These are phyloP conservation scores for Rachicladosporium sp. DNA, from an alignment of 2,329 filamentous ascomycete genomes.

Conservation along the genomic window DNA sequence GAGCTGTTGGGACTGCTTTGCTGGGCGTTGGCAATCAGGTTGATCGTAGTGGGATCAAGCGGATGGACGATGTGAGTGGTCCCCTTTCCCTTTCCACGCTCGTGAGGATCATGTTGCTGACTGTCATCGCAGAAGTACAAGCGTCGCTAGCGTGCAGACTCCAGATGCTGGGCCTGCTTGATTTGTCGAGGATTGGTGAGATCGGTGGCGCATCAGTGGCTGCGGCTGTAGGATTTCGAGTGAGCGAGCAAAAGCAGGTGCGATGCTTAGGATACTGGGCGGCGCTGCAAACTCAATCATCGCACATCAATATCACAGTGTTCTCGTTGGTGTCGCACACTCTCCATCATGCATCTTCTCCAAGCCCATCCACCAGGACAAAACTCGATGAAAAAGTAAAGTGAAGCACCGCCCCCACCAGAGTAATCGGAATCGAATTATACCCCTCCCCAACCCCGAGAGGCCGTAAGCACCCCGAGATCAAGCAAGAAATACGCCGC, in stretches of 20 bases:
- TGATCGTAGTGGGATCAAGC: conserved; percentile 67
- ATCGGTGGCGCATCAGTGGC: too few relatives aligned
- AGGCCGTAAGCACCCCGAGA: too few relatives aligned
- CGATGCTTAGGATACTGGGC: too few relatives aligned
- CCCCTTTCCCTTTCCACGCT: conserved; percentile 1
- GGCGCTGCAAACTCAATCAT: too few relatives aligned
- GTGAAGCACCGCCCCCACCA: conserved; percentile 66
- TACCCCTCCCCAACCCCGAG: conserved; percentile 30
- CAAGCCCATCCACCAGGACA: too few relatives aligned
- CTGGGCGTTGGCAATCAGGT: conserved; percentile 86
- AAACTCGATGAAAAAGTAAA: conserved; percentile 27
- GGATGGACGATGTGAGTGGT: conserved; percentile 70
- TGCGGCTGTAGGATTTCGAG: too few relatives aligned
- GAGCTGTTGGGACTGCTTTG: conserved; percentile 77
- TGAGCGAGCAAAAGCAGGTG: too few relatives aligned
- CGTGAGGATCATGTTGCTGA: conserved; percentile 8
- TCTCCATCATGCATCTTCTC: too few relatives aligned
- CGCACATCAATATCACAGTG: too few relatives aligned
- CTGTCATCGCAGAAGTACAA: conserved; percentile 22
- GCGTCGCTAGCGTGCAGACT: conserved; percentile 7
- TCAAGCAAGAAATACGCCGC: conserved; percentile 52
- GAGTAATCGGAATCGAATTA: conserved; percentile 91
- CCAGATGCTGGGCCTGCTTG: too few relatives aligned
- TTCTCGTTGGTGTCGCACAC: too few relatives aligned
- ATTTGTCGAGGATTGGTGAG: too few relatives aligned